phyloP scores from a whole-genome alignment of 345 rosid species.

The Brassica carinata region DNA sequence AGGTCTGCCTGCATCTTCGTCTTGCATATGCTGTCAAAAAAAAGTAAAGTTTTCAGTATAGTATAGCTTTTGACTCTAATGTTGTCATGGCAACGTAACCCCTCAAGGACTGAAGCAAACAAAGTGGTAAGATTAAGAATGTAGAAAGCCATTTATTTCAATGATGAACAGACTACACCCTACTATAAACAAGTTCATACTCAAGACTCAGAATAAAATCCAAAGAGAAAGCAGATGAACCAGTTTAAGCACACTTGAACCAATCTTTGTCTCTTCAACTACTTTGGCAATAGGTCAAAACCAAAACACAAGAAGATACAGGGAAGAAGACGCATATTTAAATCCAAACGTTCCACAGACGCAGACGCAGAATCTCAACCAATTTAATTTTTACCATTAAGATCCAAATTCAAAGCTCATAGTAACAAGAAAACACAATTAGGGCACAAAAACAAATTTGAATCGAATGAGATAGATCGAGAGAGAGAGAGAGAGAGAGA shows the following conservation, averaged over 20 bases:
- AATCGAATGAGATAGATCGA: neutral
- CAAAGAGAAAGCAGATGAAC: neutral
- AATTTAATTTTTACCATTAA: neutral
- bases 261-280: neutral
- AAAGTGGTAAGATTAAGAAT: neutral
- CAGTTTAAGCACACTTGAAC: neutral
- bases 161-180: no score
- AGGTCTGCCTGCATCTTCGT: constrained; percentile 88
- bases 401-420: neutral
- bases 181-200: neutral
- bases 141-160: no score
- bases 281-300: neutral
- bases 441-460: neutral
- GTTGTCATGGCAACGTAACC: no score
- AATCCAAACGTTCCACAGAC: constrained; percentile 9
- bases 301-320: neutral
- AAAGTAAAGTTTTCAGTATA: neutral
- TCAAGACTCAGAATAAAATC: neutral
- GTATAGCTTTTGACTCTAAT: constrained; percentile 12
- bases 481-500: neutral
- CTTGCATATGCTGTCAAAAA: constrained; percentile 79
- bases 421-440: neutral
- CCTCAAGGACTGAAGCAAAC: neutral
- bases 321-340: neutral
- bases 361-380: neutral